Base-by-base conservation (phyloP, 2,329 filamentous ascomycete genomes). In the Pseudogymnoascus sp. region DNA sequence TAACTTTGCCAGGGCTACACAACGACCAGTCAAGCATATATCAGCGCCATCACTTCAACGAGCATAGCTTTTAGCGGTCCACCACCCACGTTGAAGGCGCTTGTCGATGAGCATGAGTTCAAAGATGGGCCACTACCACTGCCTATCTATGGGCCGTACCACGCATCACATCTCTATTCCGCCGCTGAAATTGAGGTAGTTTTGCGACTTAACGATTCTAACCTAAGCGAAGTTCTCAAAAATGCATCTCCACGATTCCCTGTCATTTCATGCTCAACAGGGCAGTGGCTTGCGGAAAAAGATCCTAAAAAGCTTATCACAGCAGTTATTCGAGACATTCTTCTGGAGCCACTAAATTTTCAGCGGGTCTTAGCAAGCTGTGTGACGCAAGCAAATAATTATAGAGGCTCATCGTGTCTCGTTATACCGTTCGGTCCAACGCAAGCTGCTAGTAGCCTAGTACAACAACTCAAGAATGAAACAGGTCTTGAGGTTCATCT, bases 61-160 rank as follows among this genome's bases (percentile, higher is more conserved):
- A 80, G 76, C 62, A 72, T 84, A 52, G 80, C 81, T 40, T 75
- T 86, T 52, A 85, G 82, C 59, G 83, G 83, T 12, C 81, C 82
- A 43, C 83, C 83, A 18, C 67, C 73, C 1, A 81, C 79, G 0
- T 72, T 85, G 25, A 75, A 76, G 62, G 69, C 73, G 4, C 72
- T 86, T 25, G 75, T 77, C 62, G 72, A 73, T 16, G 59, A 64
- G 52, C 70, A 75, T 12, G 67, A 76, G 45, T 76, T 79, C 35
- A 73, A 77, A 5, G 71, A 74, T 35, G 78, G 77, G 65, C 74
- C 77, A 12, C 78, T 77, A n/a, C 73, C 77, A 1, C 78, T 84
- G 61, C 80, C 82, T 0, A 78, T 85, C 25, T 80, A 81, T 65
- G 83, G 80, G 0, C 83, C 83, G 5, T 85, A 84, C 67, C 83